Conservation (phyloP, 192 early-diverging fungal genomes). For the Mortierella antarctica region DNA sequence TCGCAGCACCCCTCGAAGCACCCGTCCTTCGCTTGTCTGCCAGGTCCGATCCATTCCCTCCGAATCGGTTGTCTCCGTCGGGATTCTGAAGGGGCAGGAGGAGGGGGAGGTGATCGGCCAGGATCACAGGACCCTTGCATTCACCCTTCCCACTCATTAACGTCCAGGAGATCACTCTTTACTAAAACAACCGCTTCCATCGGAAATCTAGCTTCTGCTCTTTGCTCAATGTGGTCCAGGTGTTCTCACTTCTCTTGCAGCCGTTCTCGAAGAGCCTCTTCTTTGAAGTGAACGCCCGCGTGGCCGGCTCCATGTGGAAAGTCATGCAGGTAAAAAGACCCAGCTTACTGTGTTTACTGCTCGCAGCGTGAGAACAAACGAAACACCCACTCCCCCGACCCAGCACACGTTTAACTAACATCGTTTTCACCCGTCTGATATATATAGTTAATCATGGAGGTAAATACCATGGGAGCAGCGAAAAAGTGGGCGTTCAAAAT, state of each 20-base stretch:
- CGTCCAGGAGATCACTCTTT: no score
- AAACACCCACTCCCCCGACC: no score
- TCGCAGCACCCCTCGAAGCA: not conserved
- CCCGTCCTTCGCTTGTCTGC: not conserved
- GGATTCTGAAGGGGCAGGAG: no score
- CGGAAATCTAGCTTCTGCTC: constrained; percentile 49
- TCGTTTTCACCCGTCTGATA: not conserved
- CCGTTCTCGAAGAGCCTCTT: constrained; percentile 62
- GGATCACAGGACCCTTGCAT: no score
- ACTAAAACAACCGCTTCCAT: not conserved
- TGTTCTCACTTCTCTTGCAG: constrained; percentile 57
- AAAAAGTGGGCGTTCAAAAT: no score
- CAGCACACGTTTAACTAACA: not conserved
- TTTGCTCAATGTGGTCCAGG: constrained; percentile 59
- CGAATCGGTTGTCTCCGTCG: no score
- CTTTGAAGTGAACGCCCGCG: constrained; percentile 62
- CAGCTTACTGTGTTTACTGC: not conserved
- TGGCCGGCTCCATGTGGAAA: constrained; percentile 62
- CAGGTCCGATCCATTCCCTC: no score
- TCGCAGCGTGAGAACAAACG: not conserved
- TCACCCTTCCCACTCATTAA: no score
- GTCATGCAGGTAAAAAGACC: constrained; percentile 61
- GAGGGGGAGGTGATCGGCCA: no score
- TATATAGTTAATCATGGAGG: constrained; percentile 52
- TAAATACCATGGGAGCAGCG: constrained; percentile 3